Base-by-base conservation (phyloP, 768 basidiomycete genomes). In the Macrolepiota albuminosa region DNA sequence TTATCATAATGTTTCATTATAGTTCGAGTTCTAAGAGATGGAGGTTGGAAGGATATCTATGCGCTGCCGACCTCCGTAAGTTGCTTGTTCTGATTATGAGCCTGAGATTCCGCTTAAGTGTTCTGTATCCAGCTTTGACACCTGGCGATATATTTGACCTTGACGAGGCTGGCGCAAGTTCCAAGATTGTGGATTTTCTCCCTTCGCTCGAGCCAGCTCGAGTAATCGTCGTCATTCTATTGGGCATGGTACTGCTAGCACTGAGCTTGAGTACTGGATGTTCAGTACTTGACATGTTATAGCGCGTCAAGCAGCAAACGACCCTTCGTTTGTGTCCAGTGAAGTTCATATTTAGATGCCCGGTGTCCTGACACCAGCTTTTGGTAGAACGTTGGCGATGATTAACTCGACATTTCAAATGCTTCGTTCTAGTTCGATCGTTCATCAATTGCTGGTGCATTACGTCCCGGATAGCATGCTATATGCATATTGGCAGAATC, bases 41-140 rank as follows among this genome's bases (percentile, higher is more conserved):
- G 46, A 84, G 84, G 54, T 75, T 92, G 47, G 70, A 84, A 65
- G 84, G 88, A 63, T 92, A 92, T 66, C 75, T 90, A 48, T 84
- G 75, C 4, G 83, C 84, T 5, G 85, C 80, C 2, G 87, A 58
- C 42, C 33, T 59, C 9, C 39, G 55, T 48, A 57, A 36, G 36
- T 21, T 26, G 26, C 24, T 40, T 13, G 16, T 54, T 42, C 7
- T 54, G 16, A 42, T 42, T 9, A 31, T 33, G 9, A 43, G 6
- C 2, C 11, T 42, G 33, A 18, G 24, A 16, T 26, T 36, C 14
- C 14, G 18, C 45, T 56, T 11, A 55, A 14, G 24, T n/a, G 26
- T 37, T 48, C 45, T 8, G 48, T 46, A 3, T 36, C 0, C 64
- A 86, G 85, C 68, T 18, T 76, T 88, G 42, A 79, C 82, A 2